phyloP scores from a whole-genome alignment of 2,329 filamentous ascomycete species.

The Stemphylium lycopersici region DNA sequence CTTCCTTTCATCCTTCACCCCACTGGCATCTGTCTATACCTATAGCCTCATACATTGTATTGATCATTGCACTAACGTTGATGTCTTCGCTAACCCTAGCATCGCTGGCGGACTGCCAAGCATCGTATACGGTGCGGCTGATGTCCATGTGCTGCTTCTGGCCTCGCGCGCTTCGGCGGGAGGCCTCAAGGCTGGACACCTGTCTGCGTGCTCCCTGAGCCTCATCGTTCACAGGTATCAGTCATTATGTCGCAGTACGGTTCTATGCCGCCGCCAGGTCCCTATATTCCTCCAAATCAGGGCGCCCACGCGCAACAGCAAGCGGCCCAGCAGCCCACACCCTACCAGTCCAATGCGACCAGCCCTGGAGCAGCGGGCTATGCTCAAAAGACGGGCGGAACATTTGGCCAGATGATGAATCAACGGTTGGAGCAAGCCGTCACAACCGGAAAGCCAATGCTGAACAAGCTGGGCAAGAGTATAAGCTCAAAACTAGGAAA shows the following conservation, averaged over 20 bases:
- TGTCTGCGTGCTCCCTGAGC: too few species aligned
- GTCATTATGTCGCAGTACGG: constrained; percentile 42
- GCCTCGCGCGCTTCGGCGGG: constrained; percentile 7
- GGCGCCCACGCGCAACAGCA: constrained; percentile 25
- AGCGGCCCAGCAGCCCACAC: constrained; percentile 20
- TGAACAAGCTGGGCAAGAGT: constrained; percentile 46
- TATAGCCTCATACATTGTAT: background rate
- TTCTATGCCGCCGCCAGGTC: constrained; percentile 35
- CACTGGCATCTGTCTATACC: too few species aligned
- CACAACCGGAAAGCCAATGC: constrained; percentile 44
- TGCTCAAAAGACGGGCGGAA: constrained; percentile 27
- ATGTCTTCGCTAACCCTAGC: constrained; percentile 12
- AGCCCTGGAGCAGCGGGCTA: constrained; percentile 21
- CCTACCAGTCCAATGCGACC: constrained; percentile 26
- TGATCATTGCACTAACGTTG: background rate
- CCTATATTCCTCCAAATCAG: constrained; percentile 35
- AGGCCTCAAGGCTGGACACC: background rate
- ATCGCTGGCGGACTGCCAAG: constrained; percentile 17
- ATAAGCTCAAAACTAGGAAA: constrained; percentile 43
- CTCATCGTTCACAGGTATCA: background rate
- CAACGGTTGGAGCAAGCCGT: constrained; percentile 34
- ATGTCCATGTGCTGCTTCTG: constrained; percentile 2
- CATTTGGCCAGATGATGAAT: constrained; percentile 42
- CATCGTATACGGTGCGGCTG: constrained; percentile 20
- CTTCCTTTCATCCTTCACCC: too few species aligned